Conservation (phyloP, 345 rosid genomes). For the Arabidopsis suecica region DNA sequence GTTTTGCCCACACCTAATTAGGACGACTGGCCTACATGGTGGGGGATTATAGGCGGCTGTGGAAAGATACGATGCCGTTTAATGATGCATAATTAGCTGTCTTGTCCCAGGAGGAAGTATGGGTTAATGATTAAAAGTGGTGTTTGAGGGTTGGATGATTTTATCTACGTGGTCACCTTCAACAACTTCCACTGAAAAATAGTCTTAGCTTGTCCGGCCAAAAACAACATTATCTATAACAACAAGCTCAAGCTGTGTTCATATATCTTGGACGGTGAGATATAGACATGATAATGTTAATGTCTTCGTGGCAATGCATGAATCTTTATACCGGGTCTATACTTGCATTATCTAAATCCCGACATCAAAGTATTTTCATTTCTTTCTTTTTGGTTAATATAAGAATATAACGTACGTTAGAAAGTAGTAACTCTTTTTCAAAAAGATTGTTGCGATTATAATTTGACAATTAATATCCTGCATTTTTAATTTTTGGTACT, state of each 20-base stretch:
- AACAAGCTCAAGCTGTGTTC: slow-evolving; percentile 27
- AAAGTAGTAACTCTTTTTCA: neutral
- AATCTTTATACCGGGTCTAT: neutral
- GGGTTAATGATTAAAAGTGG: slow-evolving; percentile 34
- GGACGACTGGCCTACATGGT: slow-evolving; percentile 29
- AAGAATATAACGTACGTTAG: neutral
- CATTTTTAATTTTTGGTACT: neutral
- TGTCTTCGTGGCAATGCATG: slow-evolving; percentile 37
- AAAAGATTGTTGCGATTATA: neutral
- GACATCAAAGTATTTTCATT: neutral
- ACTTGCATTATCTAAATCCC: neutral
- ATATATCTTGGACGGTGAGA: slow-evolving; percentile 24
- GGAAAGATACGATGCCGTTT: slow-evolving; percentile 28
- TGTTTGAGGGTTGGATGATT: slow-evolving; percentile 36
- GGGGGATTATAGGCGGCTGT: slow-evolving; percentile 25
- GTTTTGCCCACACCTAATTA: neutral
- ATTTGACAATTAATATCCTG: neutral
- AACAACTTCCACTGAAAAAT: slow-evolving; percentile 27
- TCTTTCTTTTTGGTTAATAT: neutral
- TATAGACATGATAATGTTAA: slow-evolving; percentile 24
- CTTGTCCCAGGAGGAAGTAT: slow-evolving; percentile 26
- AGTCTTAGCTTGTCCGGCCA: slow-evolving; percentile 22
- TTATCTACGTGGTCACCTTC: slow-evolving; percentile 35
- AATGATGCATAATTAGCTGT: slow-evolving; percentile 40
- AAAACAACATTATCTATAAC: slow-evolving; percentile 38